Percentiles rank a stretch among this genome's conserved stretches.
These are phyloP conservation scores for Cardamine chenopodiifolia DNA, from an alignment of 345 rosid species.

Conservation along the genomic window DNA sequence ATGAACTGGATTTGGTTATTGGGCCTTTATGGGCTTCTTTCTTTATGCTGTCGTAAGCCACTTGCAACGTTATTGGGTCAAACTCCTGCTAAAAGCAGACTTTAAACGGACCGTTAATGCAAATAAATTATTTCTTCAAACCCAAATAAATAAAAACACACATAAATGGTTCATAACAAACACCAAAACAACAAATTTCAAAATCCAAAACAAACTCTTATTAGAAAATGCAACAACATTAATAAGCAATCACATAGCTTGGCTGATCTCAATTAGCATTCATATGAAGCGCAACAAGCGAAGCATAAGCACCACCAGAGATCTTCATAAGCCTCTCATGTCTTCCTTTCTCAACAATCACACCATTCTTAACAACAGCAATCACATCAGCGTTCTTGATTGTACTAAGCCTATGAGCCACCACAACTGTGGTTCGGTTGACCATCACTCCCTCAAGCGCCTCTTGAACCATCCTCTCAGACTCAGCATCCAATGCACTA, in stretches of 20 bases:
- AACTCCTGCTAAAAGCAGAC: too few relatives aligned
- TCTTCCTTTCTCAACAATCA: slow-evolving; percentile 62
- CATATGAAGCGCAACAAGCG: slow-evolving; percentile 61
- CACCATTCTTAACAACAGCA: slow-evolving; percentile 71
- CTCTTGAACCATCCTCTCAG: slow-evolving; percentile 65
- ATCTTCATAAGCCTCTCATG: slow-evolving; percentile 55
- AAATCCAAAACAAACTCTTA: neutral
- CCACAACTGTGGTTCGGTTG: slow-evolving; percentile 61
- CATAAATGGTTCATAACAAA: neutral
- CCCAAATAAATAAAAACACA: neutral
- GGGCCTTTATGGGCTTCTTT: too few relatives aligned
- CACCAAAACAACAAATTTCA: neutral
- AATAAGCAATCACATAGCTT: neutral
- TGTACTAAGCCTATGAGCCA: slow-evolving; percentile 65
- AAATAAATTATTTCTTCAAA: too few relatives aligned
- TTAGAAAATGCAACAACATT: neutral
- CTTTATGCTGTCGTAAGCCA: too few relatives aligned
- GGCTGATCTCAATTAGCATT: neutral
- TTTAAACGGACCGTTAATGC: too few relatives aligned
- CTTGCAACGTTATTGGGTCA: too few relatives aligned
- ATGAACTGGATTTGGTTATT: too few relatives aligned
- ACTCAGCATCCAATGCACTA: slow-evolving; percentile 72
- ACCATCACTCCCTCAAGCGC: slow-evolving; percentile 75
- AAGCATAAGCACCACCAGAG: slow-evolving; percentile 59
- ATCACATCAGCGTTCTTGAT: slow-evolving; percentile 65